Conservation (phyloP, 2,329 filamentous ascomycete species). For the Dothideomycetes sp. region DNA sequence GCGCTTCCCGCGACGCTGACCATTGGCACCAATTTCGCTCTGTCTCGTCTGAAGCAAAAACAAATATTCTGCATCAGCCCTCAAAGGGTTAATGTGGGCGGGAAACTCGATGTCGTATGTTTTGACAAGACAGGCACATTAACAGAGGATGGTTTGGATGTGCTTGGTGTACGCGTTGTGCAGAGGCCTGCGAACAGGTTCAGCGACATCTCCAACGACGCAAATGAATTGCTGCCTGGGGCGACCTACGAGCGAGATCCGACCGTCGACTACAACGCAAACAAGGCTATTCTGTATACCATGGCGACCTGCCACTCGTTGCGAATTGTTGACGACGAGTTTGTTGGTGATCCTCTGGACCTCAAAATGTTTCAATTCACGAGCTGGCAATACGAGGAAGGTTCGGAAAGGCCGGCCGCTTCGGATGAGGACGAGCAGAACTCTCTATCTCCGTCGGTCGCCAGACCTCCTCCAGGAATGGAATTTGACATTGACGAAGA, state of each 20-base stretch:
- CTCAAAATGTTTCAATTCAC: conserved; percentile 99
- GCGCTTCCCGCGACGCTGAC: conserved; percentile 89
- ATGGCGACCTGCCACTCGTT: conserved; percentile 98
- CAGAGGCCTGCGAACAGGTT: conserved; percentile 55
- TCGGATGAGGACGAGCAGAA: conserved; percentile 63
- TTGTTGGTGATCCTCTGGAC: conserved; percentile 88
- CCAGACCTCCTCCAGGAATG: conserved; percentile 59
- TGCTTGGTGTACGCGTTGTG: conserved; percentile 76
- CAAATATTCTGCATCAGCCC: conserved; percentile 97
- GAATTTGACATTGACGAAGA: conserved; percentile 47
- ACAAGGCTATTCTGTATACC: conserved; percentile 69
- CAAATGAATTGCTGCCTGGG: conserved; percentile 46
- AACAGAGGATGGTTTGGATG: conserved; percentile 90
- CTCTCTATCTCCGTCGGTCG: conserved; percentile 76
- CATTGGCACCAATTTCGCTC: conserved; percentile 91
- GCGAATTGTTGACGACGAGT: conserved; percentile 72
- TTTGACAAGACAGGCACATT: conserved; percentile 99
- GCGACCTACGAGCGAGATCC: conserved; percentile 47
- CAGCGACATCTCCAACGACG: conserved; percentile 61
- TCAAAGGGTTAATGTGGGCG: conserved; percentile 90
- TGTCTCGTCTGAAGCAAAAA: conserved; percentile 74
- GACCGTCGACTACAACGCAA: conserved; percentile 47
- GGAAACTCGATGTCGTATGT: conserved; percentile 90
- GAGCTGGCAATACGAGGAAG: conserved; percentile 84
- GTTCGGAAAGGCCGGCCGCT: conserved; percentile 51